These are phyloP conservation scores for Nannochloris sp. DNA, from an alignment of 139 green algal species.

Conservation along the genomic window DNA sequence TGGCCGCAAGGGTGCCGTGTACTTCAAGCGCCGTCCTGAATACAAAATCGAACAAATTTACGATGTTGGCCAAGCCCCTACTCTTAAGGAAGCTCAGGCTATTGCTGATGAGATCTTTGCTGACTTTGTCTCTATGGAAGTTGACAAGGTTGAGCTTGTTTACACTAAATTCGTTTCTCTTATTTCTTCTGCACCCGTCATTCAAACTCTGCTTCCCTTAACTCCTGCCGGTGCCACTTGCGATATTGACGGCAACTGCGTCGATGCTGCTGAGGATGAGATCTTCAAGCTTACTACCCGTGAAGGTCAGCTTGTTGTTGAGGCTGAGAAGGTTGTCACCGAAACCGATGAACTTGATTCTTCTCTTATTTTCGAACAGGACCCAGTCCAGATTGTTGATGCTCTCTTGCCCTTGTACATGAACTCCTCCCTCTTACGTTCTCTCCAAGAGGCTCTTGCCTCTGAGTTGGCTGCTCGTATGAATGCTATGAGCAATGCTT, in stretches of 20 bases:
- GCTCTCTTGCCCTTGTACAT: constrained; percentile 98
- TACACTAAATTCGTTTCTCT: constrained; percentile 99
- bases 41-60: constrained; percentile 77
- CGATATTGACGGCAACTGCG: constrained; percentile 90
- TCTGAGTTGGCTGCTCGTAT: constrained; percentile 98
- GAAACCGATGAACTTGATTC: constrained; percentile 72
- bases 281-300: constrained; percentile 93
- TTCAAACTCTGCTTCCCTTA: constrained; percentile 95
- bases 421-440: constrained; percentile 85
- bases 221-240: constrained; percentile 75
- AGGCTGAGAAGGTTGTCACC: constrained; percentile 69
- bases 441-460: constrained; percentile 81
- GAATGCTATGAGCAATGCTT: constrained; percentile 97
- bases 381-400: constrained; percentile 97
- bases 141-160: constrained; percentile 97
- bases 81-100: constrained; percentile 93
- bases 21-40: constrained; percentile 83
- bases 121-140: constrained; percentile 86
- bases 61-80: constrained; percentile 73
- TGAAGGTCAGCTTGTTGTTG: constrained; percentile 79
- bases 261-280: constrained; percentile 95
- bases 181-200: constrained; percentile 75
- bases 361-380: constrained; percentile 96
- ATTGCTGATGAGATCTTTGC: constrained; percentile 96
- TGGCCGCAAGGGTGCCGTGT: constrained; percentile 88